phyloP scores from a whole-genome alignment of 2,329 filamentous ascomycete species.

The Rutstroemia sp. region DNA sequence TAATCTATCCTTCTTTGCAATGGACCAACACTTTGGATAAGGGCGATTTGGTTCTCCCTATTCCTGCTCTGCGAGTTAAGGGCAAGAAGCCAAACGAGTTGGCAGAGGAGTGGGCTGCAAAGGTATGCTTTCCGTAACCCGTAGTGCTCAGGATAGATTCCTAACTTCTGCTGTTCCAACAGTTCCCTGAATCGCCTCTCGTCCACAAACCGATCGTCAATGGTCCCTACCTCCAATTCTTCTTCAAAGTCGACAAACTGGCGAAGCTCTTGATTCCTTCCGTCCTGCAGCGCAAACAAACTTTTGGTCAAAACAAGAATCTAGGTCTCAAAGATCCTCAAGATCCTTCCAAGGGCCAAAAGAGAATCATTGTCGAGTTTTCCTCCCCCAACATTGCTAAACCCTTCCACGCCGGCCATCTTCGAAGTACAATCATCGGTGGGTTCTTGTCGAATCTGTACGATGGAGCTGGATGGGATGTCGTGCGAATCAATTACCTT shows the following conservation, averaged over 20 bases:
- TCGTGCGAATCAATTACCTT: constrained; percentile 65
- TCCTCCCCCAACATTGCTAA: constrained; percentile 83
- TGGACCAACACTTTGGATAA: constrained; percentile 77
- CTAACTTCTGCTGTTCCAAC: constrained; percentile 11
- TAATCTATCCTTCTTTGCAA: constrained; percentile 69
- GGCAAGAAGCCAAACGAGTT: constrained; percentile 58
- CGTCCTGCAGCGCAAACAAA: constrained; percentile 52
- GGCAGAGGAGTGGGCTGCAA: constrained; percentile 52
- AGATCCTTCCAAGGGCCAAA: constrained; percentile 43
- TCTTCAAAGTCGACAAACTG: constrained; percentile 65
- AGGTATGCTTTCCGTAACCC: constrained; percentile 36
- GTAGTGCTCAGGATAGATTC: not conserved
- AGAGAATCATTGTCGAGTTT: constrained; percentile 66
- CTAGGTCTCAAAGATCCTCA: constrained; percentile 54
- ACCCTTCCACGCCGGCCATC: constrained; percentile 68
- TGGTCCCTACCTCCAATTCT: constrained; percentile 70
- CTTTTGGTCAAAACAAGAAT: constrained; percentile 58
- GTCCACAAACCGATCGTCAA: constrained; percentile 61
- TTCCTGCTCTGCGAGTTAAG: constrained; percentile 73
- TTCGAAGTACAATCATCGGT: constrained; percentile 71
- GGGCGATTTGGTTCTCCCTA: constrained; percentile 72
- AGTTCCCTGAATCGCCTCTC: constrained; percentile 67
- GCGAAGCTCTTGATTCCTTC: constrained; percentile 59
- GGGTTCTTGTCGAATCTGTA: constrained; percentile 66
- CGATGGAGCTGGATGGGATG: constrained; percentile 61